phyloP scores from a whole-genome alignment of 2,329 filamentous ascomycete genomes.

The Beauveria sp. region DNA sequence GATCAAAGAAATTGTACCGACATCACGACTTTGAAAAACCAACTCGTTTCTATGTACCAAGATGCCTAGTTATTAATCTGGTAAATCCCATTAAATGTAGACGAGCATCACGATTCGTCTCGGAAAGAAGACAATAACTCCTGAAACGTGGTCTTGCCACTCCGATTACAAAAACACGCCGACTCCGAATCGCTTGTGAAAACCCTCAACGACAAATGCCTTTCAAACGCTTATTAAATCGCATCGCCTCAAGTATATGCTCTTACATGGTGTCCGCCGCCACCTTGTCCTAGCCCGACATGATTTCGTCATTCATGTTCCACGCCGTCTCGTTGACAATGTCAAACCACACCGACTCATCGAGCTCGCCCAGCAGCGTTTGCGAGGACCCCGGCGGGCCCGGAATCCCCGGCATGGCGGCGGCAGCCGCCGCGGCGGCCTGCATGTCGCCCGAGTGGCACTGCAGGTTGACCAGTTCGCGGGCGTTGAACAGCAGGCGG shows the following conservation, averaged over 20 bases:
- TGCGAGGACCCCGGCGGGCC: constrained; percentile 11
- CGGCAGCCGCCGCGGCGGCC: background rate
- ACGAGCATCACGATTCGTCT: background rate
- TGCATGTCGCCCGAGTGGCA: constrained; percentile 21
- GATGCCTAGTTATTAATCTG: background rate
- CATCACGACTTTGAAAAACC: background rate
- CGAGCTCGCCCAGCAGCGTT: constrained; percentile 9
- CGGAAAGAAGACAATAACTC: background rate
- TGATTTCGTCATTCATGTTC: constrained; percentile 13
- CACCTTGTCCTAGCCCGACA: constrained; percentile 1
- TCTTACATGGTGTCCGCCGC: background rate
- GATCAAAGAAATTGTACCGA: background rate
- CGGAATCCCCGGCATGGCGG: constrained; percentile 14
- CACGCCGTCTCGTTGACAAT: constrained; percentile 12
- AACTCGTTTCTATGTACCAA: background rate
- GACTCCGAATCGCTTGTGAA: background rate
- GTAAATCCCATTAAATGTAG: background rate
- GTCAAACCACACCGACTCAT: constrained; percentile 13
- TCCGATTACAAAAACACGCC: background rate
- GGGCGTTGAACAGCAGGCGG: constrained; percentile 23
- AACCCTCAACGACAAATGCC: background rate
- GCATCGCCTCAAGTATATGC: background rate
- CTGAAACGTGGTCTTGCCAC: background rate
- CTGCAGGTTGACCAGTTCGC: constrained; percentile 25
- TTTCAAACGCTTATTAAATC: background rate